Base-by-base conservation (phyloP, 2,329 filamentous ascomycete genomes). In the Hymenoscyphus scutula region DNA sequence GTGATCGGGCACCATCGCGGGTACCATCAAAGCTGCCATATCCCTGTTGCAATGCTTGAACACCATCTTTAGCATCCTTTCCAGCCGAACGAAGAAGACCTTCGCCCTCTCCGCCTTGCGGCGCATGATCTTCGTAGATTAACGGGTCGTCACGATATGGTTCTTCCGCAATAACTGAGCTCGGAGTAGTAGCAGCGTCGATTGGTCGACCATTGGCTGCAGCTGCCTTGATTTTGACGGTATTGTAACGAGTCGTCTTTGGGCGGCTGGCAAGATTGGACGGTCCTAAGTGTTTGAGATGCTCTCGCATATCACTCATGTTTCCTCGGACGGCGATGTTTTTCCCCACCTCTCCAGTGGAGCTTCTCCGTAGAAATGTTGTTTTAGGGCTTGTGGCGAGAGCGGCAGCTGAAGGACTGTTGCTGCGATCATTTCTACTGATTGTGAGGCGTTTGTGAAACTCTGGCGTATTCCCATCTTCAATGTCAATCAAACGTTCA, bases 181-280 rank as follows among this genome's bases (percentile, higher is more conserved):
- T 48, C 15, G 6, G n/a, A 15, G 53, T 27, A 19, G 58, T n/a
- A 8, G 32, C 78, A 78, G 67, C 76, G 53, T 73, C 73, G 64
- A 62, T 74, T 29, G 66, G 63, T 41, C 68, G 58, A 27, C 29
- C 45, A 11, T 56, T 25, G n/a, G 53, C 23, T 27, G 62, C 62
- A 6, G 76, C 80, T 30, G 79, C 77, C 76, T 90, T 90, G 68
- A 89, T 87, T 74, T 89, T 89, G 68, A 90, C 86, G 0, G 86
- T 83, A 19, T 84, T 83, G 19, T 82, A 84, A 19, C 81, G 81
- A 1, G 86, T 88, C 62, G 80, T 81, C 73, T 83, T 85, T 1
- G 87, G 87, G 61, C 87, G 85, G 17, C 83, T 82, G 5, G 87
- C 87, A 23, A 83, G 82, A 70, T 89, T 90, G 1, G 86, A 88